These are phyloP conservation scores for Debaryomycetaceae sp. DNA, from an alignment of 1,139 yeast species.

Conservation along the genomic window DNA sequence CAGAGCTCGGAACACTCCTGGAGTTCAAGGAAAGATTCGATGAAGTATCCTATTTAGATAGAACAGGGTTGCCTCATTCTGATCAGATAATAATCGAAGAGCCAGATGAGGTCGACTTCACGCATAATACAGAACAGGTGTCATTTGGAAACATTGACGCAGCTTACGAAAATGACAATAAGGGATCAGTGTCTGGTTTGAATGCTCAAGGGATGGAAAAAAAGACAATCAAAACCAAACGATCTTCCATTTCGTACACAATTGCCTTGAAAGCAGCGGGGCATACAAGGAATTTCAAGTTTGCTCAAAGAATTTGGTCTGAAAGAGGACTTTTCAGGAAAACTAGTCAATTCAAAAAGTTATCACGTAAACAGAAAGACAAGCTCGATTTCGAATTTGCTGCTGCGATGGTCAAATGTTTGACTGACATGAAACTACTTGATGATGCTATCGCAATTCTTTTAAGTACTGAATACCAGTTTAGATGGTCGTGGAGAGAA, in stretches of 20 bases:
- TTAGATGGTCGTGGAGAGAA: conserved; percentile 67
- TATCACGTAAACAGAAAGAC: conserved; percentile 39
- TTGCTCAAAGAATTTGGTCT: conserved; percentile 67
- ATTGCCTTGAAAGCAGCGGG: conserved; percentile 67
- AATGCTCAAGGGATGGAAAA: conserved; percentile 4
- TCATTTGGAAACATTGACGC: conserved; percentile 2
- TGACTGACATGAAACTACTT: conserved; percentile 49
- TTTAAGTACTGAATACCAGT: conserved; percentile 61
- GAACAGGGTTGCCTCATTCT: conserved; percentile 17
- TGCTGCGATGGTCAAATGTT: conserved; percentile 52
- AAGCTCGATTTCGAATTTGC: conserved; percentile 68
- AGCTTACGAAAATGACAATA: conserved; percentile 5
- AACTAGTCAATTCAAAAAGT: conserved; percentile 40
- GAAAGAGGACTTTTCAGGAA: conserved; percentile 76
- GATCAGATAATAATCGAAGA: conserved; percentile 15
- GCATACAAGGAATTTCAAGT: conserved; percentile 45
- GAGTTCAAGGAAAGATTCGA: conserved; percentile 54
- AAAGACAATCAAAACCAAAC: conserved; percentile 24
- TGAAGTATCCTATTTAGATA: conserved; percentile 42
- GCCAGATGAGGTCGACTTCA: conserved; percentile 15
- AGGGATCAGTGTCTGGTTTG: conserved; percentile 12
- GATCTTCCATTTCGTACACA: conserved; percentile 56
- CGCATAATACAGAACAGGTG: conserved; percentile 5
- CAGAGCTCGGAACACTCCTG: conserved; percentile 39
- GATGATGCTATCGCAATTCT: conserved; percentile 72